phyloP scores from a whole-genome alignment of 2,329 filamentous ascomycete genomes.

The Clarireedia sp. region DNA sequence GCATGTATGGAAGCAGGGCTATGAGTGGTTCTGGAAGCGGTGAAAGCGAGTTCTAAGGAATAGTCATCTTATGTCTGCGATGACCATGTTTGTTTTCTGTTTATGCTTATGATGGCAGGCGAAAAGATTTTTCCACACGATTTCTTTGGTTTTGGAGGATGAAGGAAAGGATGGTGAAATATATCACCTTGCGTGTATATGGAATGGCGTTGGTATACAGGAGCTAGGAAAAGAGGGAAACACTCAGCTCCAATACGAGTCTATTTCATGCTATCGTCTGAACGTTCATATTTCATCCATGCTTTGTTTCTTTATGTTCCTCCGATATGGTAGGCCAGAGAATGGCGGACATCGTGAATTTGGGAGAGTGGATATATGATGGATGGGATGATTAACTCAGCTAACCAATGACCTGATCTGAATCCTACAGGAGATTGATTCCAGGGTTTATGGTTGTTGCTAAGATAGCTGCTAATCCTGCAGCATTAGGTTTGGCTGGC shows the following conservation, averaged over 20 bases:
- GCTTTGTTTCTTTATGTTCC: too few species aligned
- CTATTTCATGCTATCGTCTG: too few species aligned
- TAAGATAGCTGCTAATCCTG: too few species aligned
- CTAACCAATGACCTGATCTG: too few species aligned
- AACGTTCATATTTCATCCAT: too few species aligned
- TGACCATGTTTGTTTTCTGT: not conserved
- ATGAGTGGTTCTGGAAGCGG: slow-evolving; percentile 24
- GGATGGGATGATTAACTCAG: too few species aligned
- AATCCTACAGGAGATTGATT: too few species aligned
- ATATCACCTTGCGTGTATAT: not conserved
- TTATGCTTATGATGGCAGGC: not conserved
- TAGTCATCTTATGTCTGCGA: not conserved
- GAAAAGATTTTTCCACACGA: not conserved
- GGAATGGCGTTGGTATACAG: not conserved
- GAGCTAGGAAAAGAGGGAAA: not conserved
- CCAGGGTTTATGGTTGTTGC: too few species aligned
- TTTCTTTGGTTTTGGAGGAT: not conserved
- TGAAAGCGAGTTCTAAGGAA: slow-evolving; percentile 25
- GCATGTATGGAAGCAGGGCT: slow-evolving; percentile 40
- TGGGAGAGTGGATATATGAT: too few species aligned
- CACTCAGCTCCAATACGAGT: not conserved
- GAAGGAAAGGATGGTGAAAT: not conserved
- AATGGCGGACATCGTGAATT: too few species aligned
- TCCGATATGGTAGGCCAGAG: too few species aligned
- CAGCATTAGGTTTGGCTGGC: too few species aligned